Conservation (phyloP, 768 basidiomycete species). For the Coprinopsis strossmayeri region DNA sequence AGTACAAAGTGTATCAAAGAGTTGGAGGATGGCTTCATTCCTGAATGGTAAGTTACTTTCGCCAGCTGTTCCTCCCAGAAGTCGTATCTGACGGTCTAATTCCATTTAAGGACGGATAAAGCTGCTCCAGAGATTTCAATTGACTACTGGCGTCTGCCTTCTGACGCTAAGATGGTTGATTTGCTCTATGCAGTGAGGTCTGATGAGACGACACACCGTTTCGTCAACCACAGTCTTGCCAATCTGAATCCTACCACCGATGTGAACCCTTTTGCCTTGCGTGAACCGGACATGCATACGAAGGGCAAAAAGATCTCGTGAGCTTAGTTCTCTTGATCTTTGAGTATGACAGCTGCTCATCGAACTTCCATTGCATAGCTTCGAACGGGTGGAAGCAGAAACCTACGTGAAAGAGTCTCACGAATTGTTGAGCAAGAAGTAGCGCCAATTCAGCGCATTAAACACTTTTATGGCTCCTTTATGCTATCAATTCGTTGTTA, state of each 20-base stretch:
- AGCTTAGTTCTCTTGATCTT: slow-evolving; percentile 21
- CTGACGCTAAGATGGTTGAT: slow-evolving; percentile 75
- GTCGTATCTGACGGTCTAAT: not conserved
- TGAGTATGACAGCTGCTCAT: not conserved
- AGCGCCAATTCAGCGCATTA: not conserved
- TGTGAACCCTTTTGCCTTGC: slow-evolving; percentile 84
- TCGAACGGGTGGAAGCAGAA: slow-evolving; percentile 62
- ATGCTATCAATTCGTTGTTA: too few species aligned
- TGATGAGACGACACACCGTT: slow-evolving; percentile 90
- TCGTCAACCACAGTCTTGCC: slow-evolving; percentile 94
- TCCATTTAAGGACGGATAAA: slow-evolving; percentile 50
- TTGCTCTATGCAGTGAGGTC: slow-evolving; percentile 89
- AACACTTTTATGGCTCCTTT: too few species aligned
- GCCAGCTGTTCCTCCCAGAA: not conserved
- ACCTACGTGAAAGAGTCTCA: slow-evolving; percentile 59
- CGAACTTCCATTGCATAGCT: slow-evolving; percentile 30
- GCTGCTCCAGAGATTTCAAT: slow-evolving; percentile 87
- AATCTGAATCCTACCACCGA: slow-evolving; percentile 73
- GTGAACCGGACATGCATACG: slow-evolving; percentile 80
- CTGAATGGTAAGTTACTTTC: slow-evolving; percentile 56
- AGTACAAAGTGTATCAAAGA: slow-evolving; percentile 82
- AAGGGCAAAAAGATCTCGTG: slow-evolving; percentile 76
- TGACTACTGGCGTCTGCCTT: slow-evolving; percentile 85
- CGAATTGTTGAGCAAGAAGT: slow-evolving; percentile 34
- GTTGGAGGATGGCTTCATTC: slow-evolving; percentile 73